Conservation (phyloP, 2,329 filamentous ascomycete genomes). For the Colletotrichum sp. region DNA sequence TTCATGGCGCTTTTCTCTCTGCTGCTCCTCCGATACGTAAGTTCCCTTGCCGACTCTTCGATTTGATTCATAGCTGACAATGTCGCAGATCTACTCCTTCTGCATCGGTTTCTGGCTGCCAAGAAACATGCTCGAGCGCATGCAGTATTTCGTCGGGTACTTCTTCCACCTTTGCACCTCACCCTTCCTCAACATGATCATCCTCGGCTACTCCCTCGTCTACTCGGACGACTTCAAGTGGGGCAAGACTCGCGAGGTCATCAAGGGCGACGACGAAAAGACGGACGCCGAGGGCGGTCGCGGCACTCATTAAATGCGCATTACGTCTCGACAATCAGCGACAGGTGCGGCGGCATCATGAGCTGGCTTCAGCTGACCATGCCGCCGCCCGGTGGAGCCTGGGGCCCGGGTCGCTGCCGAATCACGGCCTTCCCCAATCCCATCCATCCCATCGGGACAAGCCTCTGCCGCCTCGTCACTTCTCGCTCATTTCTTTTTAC, state of each 20-base stretch:
- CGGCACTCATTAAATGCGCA: conserved; percentile 19
- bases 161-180: conserved; percentile 41
- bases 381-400: not conserved
- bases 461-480: not conserved
- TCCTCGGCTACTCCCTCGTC: conserved; percentile 45
- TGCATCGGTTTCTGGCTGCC: conserved; percentile 48
- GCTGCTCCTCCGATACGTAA: conserved; percentile 44
- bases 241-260: conserved; percentile 49
- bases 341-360: not conserved
- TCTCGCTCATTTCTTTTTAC: not conserved
- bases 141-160: conserved; percentile 43
- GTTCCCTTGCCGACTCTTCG: conserved; percentile 20
- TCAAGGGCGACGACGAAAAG: conserved; percentile 28
- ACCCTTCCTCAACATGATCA: conserved; percentile 48
- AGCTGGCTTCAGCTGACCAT: not conserved
- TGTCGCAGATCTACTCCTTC: conserved; percentile 41
- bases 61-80: not conserved
- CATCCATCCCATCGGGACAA: not conserved
- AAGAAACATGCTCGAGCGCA: conserved; percentile 39
- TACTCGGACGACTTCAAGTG: conserved; percentile 51
- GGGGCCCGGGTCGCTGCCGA: not conserved
- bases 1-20: conserved; percentile 43
- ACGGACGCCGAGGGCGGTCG: conserved; percentile 24
- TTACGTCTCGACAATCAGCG: conserved; percentile 20
- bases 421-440: not conserved